Conservation (phyloP, 257 asterid genomes). For the Lavandula angustifolia region DNA sequence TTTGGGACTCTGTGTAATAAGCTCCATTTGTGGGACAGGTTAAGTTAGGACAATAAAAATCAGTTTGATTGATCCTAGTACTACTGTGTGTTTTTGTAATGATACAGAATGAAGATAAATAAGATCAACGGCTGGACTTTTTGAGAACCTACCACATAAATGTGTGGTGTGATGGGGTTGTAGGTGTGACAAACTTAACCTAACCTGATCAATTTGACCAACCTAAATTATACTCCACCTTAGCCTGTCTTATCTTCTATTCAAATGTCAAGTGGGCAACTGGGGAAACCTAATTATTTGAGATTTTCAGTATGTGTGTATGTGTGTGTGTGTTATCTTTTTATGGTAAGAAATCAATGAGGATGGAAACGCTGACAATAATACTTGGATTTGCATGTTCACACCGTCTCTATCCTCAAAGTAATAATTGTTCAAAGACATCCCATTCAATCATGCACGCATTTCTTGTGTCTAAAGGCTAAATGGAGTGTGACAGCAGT, state of each 20-base stretch:
- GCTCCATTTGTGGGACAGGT: neutral
- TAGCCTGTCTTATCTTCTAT: neutral
- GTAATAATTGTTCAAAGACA: constrained; percentile 28
- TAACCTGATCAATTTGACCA: constrained; percentile 18
- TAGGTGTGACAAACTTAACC: constrained; percentile 30
- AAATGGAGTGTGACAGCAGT: no score
- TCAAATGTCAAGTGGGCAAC: constrained; percentile 25
- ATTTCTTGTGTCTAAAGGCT: constrained; percentile 20
- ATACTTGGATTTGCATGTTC: constrained; percentile 10
- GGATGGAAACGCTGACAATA: neutral
- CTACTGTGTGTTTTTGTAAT: neutral
- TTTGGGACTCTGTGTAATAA: no score
- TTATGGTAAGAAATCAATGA: no score
- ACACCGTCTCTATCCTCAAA: no score
- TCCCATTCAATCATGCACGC: constrained; percentile 25
- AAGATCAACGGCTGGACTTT: constrained; percentile 1
- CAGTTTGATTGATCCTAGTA: neutral
- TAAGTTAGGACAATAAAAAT: constrained; percentile 2
- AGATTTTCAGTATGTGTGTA: no score
- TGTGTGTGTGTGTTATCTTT: no score
- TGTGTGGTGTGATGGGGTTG: constrained; percentile 22
- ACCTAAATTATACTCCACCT: constrained; percentile 13
- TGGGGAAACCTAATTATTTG: neutral
- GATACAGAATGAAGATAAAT: constrained; percentile 17
- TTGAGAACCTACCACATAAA: constrained; percentile 7